These are phyloP conservation scores for Podospora conica DNA, from an alignment of 495 filamentous ascomycete species.

Conservation along the genomic window DNA sequence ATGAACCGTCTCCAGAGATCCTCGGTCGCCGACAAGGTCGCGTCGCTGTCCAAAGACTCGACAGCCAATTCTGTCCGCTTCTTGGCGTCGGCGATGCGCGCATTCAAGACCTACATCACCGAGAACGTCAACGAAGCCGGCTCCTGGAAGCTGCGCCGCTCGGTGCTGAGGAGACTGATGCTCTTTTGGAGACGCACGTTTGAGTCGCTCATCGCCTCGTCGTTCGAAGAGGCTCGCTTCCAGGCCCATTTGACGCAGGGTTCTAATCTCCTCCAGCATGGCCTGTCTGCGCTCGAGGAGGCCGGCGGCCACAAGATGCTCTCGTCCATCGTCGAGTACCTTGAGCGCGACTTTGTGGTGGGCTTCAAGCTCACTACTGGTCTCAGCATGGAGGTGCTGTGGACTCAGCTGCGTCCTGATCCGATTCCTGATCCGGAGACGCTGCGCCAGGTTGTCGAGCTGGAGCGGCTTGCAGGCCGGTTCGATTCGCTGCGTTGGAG, in stretches of 20 bases:
- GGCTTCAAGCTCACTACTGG: constrained; percentile 63
- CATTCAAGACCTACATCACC: constrained; percentile 29
- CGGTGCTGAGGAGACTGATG: constrained; percentile 41
- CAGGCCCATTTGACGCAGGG: constrained; percentile 45
- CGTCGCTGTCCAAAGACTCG: constrained; percentile 57
- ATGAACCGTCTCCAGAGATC: constrained; percentile 68
- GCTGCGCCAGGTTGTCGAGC: constrained; percentile 50
- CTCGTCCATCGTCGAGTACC: constrained; percentile 20
- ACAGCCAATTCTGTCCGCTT: constrained; percentile 46
- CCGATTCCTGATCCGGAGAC: constrained; percentile 34
- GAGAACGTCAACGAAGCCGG: constrained; percentile 18
- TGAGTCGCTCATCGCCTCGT: constrained; percentile 31
- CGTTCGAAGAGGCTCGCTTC: constrained; percentile 50
- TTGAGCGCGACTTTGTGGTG: constrained; percentile 39
- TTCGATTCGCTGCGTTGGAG: constrained; percentile 63
- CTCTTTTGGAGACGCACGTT: constrained; percentile 56
- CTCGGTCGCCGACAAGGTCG: constrained; percentile 49
- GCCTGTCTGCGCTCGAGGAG: constrained; percentile 17
- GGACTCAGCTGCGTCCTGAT: constrained; percentile 62
- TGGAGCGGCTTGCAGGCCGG: constrained; percentile 64
- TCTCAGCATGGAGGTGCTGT: constrained; percentile 77
- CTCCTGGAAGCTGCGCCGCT: constrained; percentile 30
- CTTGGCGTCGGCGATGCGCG: constrained; percentile 27
- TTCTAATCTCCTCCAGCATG: constrained; percentile 25
- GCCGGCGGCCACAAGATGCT: constrained; percentile 24